phyloP scores from a whole-genome alignment of 345 rosid genomes.

The Hypericum perforatum region DNA sequence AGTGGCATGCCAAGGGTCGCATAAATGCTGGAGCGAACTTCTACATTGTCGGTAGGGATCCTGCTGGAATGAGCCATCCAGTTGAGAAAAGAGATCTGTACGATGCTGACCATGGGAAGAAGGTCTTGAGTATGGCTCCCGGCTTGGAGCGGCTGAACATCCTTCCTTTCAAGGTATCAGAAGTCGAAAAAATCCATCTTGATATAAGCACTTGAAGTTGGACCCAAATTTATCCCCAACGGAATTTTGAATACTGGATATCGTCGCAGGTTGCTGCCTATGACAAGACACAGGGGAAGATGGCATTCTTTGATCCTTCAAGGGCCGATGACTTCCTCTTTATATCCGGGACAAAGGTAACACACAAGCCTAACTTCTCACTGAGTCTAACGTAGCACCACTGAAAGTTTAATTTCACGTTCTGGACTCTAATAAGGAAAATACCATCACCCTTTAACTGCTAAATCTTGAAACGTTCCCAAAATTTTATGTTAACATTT shows the following conservation, averaged over 20 bases:
- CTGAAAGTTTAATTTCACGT: too few relatives aligned
- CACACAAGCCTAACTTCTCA: neutral
- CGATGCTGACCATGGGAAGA: slow-evolving; percentile 98
- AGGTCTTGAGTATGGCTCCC: slow-evolving; percentile 92
- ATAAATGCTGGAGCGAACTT: slow-evolving; percentile 98
- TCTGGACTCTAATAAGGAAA: too few relatives aligned
- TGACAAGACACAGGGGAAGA: slow-evolving; percentile 88
- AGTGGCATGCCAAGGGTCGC: slow-evolving; percentile 98
- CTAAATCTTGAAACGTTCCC: too few relatives aligned
- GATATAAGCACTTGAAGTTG: neutral
- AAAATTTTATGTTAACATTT: too few relatives aligned
- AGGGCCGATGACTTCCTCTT: slow-evolving; percentile 85
- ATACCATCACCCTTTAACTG: too few relatives aligned
- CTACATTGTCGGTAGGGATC: slow-evolving; percentile 98
- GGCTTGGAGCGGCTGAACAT: slow-evolving; percentile 93
- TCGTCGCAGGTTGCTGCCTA: slow-evolving; percentile 76
- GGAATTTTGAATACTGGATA: neutral
- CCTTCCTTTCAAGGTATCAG: slow-evolving; percentile 83
- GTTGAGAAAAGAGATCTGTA: slow-evolving; percentile 86
- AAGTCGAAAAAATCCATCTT: neutral
- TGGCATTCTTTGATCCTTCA: slow-evolving; percentile 96
- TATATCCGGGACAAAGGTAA: slow-evolving; percentile 96
- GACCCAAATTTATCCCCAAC: neutral
- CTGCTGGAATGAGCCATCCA: slow-evolving; percentile 98
- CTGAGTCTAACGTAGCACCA: neutral